These are phyloP conservation scores for Globisporangium camurandrum DNA, from an alignment of 352 stramenopile species.

Conservation along the genomic window DNA sequence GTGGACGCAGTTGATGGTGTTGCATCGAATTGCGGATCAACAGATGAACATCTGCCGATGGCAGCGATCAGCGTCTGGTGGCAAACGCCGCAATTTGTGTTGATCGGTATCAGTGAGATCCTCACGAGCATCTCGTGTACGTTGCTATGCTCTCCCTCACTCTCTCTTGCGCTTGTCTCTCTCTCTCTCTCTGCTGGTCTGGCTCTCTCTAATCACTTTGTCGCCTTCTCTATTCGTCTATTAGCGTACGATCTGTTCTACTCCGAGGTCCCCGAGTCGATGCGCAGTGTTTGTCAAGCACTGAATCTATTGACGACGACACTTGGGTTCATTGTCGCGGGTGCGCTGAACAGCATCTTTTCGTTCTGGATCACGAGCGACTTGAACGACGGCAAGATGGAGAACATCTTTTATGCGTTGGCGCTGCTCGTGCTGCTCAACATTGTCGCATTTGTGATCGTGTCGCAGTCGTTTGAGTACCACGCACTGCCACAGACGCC, in stretches of 20 bases:
- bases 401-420: slow-evolving; percentile 87
- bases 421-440: slow-evolving; percentile 61
- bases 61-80: slow-evolving; percentile 83
- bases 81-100: slow-evolving; percentile 88
- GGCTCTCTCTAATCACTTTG: too few species aligned
- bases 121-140: slow-evolving; percentile 85
- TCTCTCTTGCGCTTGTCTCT: not conserved
- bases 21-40: slow-evolving; percentile 70
- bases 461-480: slow-evolving; percentile 81
- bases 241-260: slow-evolving; percentile 89
- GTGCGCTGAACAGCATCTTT: slow-evolving; percentile 82
- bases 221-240: slow-evolving; percentile 1
- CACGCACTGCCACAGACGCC: slow-evolving; percentile 41
- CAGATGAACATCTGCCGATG: slow-evolving; percentile 58
- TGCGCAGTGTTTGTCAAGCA: slow-evolving; percentile 87
- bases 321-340: slow-evolving; percentile 80
- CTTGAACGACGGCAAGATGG: slow-evolving; percentile 86
- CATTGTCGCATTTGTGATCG: slow-evolving; percentile 43
- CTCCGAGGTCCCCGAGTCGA: slow-evolving; percentile 85
- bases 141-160: slow-evolving; percentile 8
- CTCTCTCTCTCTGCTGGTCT: not conserved
- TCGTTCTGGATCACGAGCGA: slow-evolving; percentile 88
- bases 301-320: slow-evolving; percentile 88
- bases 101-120: slow-evolving; percentile 87
- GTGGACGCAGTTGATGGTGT: slow-evolving; percentile 35